A percentile compares a stretch with the other conserved stretches of the same genome.
Evolutionary conservation across 305 asterid species (phyloP).

Genomic region (Fraxinus nigra): DNA sequence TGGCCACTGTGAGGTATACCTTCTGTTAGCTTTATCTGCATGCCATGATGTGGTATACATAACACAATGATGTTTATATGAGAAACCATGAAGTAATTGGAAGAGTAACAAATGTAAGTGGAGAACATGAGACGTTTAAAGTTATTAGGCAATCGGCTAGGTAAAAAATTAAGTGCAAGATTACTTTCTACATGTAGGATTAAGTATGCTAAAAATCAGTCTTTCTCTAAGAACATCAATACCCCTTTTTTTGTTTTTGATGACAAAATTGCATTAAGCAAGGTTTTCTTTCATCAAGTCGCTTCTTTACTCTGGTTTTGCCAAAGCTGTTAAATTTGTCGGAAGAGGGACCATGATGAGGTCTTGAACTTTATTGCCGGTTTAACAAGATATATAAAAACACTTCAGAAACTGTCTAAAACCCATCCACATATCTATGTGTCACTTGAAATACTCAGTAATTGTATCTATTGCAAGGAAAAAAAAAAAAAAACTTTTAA

Average conservation of each 20-base stretch:
- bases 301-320: background rate
- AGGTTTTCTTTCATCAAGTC: background rate
- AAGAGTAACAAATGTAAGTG: background rate
- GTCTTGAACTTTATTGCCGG: background rate
- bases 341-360: background rate
- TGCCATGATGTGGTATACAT: background rate
- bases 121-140: background rate
- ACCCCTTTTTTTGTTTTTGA: background rate
- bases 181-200: background rate
- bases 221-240: background rate
- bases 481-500: background rate
- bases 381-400: background rate
- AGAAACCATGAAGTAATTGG: background rate
- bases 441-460: background rate
- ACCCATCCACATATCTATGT: background rate
- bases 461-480: background rate
- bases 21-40: conserved; percentile 4
- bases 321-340: background rate
- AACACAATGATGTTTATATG: background rate
- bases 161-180: background rate
- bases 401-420: background rate
- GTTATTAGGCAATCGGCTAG: background rate
- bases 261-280: background rate
- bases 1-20: conserved; percentile 90
- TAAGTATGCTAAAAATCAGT: background rate